phyloP scores from a whole-genome alignment of 192 early-diverging fungal genomes.

The Irineochytrium annulatum region DNA sequence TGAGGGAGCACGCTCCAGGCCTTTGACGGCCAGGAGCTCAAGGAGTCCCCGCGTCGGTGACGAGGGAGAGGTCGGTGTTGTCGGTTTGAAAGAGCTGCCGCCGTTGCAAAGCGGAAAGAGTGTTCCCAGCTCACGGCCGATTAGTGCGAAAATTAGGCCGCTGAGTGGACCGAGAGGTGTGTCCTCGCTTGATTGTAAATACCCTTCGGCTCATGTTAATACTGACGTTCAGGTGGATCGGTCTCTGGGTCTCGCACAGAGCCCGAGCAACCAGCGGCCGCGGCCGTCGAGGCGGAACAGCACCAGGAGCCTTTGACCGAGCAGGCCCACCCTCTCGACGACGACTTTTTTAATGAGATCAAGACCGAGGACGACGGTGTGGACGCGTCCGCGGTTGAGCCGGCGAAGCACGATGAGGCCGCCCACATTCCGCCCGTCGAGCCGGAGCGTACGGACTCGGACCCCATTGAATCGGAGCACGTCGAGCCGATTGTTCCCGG shows the following conservation, averaged over 20 bases:
- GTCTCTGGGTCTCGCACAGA: neutral
- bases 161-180: neutral
- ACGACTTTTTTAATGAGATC: too few species aligned
- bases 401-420: too few species aligned
- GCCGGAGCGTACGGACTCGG: too few species aligned
- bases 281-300: neutral
- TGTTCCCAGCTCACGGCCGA: neutral
- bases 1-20: neutral
- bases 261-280: neutral
- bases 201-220: neutral
- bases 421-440: too few species aligned
- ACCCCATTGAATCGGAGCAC: too few species aligned
- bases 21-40: neutral
- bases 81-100: slow-evolving; percentile 3
- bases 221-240: neutral
- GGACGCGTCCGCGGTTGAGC: neutral
- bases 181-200: neutral
- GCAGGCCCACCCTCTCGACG: neutral
- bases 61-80: too few species aligned
- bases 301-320: neutral
- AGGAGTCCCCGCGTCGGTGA: too few species aligned
- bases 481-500: too few species aligned
- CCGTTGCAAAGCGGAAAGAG: neutral
- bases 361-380: neutral
- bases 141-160: too few species aligned